Evolutionary conservation across 106 monocot species (phyloP).

Genomic region (Allium cepa): DNA sequence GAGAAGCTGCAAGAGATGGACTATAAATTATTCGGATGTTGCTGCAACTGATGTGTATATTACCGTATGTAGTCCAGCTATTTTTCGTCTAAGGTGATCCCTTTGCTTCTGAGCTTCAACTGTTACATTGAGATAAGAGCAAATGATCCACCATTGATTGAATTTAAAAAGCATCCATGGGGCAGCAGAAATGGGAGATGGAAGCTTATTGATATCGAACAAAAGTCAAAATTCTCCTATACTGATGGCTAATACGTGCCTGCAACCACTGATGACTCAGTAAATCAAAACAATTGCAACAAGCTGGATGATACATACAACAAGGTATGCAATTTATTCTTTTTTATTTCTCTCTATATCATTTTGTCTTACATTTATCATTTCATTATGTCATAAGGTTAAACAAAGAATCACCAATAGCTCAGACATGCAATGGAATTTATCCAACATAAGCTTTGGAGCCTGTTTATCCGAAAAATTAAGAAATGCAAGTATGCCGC

Average conservation of each 20-base stretch:
- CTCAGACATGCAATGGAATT: conserved; percentile 21
- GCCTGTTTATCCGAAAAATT: conserved; percentile 30
- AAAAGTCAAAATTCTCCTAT: background rate
- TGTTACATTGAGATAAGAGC: background rate
- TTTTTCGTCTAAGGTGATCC: conserved; percentile 45
- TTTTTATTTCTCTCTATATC: background rate
- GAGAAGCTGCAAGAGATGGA: conserved; percentile 33
- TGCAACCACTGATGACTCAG: background rate
- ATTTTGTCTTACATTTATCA: background rate
- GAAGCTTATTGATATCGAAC: conserved; percentile 1
- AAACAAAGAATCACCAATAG: conserved; percentile 12
- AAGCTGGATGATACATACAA: conserved; percentile 7
- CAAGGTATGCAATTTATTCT: conserved; percentile 12
- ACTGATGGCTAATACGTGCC: background rate
- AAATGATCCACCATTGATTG: background rate
- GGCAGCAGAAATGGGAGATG: conserved; percentile 1
- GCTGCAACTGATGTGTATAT: conserved; percentile 52
- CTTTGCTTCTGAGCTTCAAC: no score
- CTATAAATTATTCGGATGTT: conserved; percentile 23
- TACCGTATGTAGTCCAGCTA: conserved; percentile 37
- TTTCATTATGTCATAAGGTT: conserved; percentile 14
- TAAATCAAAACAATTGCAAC: conserved; percentile 2
- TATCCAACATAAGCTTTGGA: conserved; percentile 65
- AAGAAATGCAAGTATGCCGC: conserved; percentile 11
- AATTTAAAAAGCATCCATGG: background rate